Evolutionary conservation across 441 rosid species (phyloP), one percentile per base, ranked within the genome.

Genomic region (Populus tomentosa): DNA sequence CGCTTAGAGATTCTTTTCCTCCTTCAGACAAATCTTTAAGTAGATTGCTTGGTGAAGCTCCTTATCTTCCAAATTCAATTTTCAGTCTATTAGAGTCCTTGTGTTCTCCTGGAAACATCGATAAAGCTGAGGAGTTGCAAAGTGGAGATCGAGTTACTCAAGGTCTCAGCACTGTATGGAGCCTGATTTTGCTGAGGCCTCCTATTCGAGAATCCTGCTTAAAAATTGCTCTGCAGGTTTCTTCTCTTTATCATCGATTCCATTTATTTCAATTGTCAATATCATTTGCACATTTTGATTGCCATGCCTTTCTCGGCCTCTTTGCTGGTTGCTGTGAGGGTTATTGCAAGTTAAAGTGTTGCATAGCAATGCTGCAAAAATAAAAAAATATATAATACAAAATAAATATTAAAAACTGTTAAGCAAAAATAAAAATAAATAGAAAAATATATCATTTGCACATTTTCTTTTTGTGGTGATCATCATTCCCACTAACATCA

Each of bases 81-180:
- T 74, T 92, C 83, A 93, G 88, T 82, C 86, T 97, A 77, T 83
- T 97, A 81, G 97, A 90, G 84, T 80, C 90, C 76, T 88, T 94
- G 79, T 97, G 99, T 82, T 93, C 86, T 76, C 98, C 97, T 84
- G 90, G 83, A 81, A 86, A 79, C 82, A 68, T 77, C 75, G 94
- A 89, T 61, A 89, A 89, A 66, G 76, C 83, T 28, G 30, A 28
- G 30, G 30, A 90, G 77, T 82, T 88, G 65, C 97, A 89, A 78
- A 86, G 84, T 81, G 97, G 97, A 80, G 99, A 97, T 79, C 92
- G 98, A 81, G 97, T 97, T 73, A 97, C 95, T 85, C 99, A 97
- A 86, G 99, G 99, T 80, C 98, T 97, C 74, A 97, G 97, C 86
- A 82, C 89, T 68, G 91, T 94, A 74, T 97, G 99, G 99, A 92